Base-by-base conservation (phyloP, 208 protist genomes). In the Kentomonas sorsogonicus region DNA sequence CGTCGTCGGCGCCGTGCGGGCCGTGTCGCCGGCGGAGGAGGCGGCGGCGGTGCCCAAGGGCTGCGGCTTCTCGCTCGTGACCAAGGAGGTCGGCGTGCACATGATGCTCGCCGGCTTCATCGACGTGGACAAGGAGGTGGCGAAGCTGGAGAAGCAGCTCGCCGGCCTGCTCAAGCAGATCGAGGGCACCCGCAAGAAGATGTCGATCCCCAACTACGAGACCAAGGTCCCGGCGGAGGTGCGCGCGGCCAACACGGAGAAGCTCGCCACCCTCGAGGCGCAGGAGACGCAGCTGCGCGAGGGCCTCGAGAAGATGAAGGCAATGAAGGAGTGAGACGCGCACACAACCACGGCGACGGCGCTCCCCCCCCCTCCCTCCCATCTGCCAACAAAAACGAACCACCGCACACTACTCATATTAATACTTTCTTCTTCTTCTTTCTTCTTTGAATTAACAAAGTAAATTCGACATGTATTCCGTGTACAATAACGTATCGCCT, bases 91-190 rank as follows among this genome's bases (percentile, higher is more conserved):
- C 3, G 79, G 78, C 26, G 71, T 91, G 34, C 69, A 96, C 60
- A 90, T 97, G 79, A 86, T 95, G 81, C 72, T 97, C 11, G 66
- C 79, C 22, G 91, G 89, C 43, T 85, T 89, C 60, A 96, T 97
- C 70, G 93, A 97, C 59, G 77, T 89, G 1, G 72, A 70, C 43
- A 93, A 91, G 82, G 91, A 96, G 66, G 69, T 94, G 25, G 62
- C 61, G 53, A 93, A 92, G 75, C 67, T 94, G 36, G 74, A 89
- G 57, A 95, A 94, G 74, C 78, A 95, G 62, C 54, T 83, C n/a
- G 75, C 60, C 1, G 75, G 63, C 27, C 66, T 95, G 4, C 39
- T 72, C 36, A 96, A 96, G 74, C 74, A 84, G 60, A 79, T 94
- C 39, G 85, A 93, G 43, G 79, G 75, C 29, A 57, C 89, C 25